Percentiles rank a stretch among this genome's conserved stretches.
Evolutionary conservation across 2,329 filamentous ascomycete species (phyloP).

Genomic region (Allantophomopsis lycopodina): DNA sequence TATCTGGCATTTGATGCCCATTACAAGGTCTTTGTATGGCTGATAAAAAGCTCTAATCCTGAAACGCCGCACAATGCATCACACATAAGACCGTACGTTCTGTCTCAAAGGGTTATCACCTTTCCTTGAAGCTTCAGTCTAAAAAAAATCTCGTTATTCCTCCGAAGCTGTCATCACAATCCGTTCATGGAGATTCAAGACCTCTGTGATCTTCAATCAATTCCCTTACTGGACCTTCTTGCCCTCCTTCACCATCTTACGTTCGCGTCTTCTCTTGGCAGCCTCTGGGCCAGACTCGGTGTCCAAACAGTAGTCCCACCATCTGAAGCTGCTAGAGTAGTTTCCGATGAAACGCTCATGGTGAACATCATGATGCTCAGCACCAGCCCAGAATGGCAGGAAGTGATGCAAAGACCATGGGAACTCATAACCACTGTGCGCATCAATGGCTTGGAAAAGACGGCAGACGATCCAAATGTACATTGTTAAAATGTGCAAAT

Average conservation of each 20-base stretch:
- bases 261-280: conserved; percentile 68
- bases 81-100: too few relatives aligned
- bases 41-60: too few relatives aligned
- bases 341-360: conserved; percentile 99
- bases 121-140: too few relatives aligned
- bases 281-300: conserved; percentile 88
- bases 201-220: too few relatives aligned
- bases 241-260: conserved; percentile 52
- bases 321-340: conserved; percentile 94
- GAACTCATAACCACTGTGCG: conserved; percentile 96
- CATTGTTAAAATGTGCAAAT: conserved; percentile 95
- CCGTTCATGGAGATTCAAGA: too few relatives aligned
- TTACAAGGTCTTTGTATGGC: not conserved
- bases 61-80: too few relatives aligned
- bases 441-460: conserved; percentile 94
- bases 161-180: too few relatives aligned
- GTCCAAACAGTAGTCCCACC: conserved; percentile 94
- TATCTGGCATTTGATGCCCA: not conserved
- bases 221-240: conserved; percentile 24
- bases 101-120: too few relatives aligned
- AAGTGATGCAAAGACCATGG: conserved; percentile 94
- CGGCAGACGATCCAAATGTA: conserved; percentile 90
- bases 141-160: too few relatives aligned
- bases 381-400: conserved; percentile 95
- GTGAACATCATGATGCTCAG: conserved; percentile 91